Percentiles rank a stretch among this genome's conserved stretches.
phyloP scores from a whole-genome alignment of 73 alveolate species.

The Paraurostyla sp. region DNA sequence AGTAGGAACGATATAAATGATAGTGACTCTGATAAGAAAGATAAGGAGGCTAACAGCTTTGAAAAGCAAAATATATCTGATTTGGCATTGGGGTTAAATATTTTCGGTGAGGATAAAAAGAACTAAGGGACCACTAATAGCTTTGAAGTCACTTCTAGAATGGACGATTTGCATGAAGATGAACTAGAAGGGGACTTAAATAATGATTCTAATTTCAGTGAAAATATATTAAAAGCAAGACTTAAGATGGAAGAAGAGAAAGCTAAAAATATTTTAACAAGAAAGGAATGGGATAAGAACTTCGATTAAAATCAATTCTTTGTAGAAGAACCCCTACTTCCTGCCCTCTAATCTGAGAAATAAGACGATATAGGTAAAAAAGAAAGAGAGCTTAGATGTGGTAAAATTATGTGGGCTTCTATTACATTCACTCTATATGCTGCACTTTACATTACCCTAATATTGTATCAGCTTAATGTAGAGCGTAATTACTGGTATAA shows the following conservation, averaged over 20 bases:
- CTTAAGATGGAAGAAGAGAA: conserved; percentile 50
- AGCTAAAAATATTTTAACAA: conserved; percentile 22
- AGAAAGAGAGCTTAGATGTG: conserved; percentile 69
- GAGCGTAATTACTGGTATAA: conserved; percentile 47
- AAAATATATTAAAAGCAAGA: conserved; percentile 14
- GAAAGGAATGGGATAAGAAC: conserved; percentile 66
- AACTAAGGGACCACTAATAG: conserved; percentile 31
- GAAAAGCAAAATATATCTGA: conserved; percentile 3
- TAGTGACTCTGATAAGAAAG: not conserved
- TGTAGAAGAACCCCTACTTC: conserved; percentile 43
- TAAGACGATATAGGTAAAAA: conserved; percentile 54
- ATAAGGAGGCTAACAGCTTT: not conserved
- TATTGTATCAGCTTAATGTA: conserved; percentile 52
- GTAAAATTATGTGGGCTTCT: conserved; percentile 62
- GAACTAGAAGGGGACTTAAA: not conserved
- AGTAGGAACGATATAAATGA: not conserved
- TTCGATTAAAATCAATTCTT: conserved; percentile 53
- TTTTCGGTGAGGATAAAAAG: not conserved
- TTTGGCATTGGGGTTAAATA: not conserved
- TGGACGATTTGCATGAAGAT: not conserved
- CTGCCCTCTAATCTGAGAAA: conserved; percentile 64
- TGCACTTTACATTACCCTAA: conserved; percentile 46
- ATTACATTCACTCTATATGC: conserved; percentile 62
- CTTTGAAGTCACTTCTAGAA: conserved; percentile 3
- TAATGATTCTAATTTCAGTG: too few species aligned